Conservation (phyloP, 805 yeast species). For the Clavispora fructus region DNA sequence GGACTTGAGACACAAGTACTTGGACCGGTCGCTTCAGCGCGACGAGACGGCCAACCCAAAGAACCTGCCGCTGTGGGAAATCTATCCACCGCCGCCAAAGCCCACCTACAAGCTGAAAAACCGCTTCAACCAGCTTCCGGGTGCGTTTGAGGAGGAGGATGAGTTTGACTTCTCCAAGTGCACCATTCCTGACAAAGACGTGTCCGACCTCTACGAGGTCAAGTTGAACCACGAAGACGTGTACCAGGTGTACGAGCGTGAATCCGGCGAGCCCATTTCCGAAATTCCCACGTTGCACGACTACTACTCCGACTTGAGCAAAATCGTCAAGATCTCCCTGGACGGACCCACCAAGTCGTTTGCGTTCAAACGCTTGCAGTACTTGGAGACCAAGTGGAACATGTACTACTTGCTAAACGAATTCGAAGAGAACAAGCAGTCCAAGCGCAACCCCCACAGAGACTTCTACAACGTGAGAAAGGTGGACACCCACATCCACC, state of each 20-base stretch:
- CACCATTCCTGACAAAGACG: slow-evolving; percentile 44
- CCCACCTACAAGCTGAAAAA: slow-evolving; percentile 69
- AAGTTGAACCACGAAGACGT: slow-evolving; percentile 59
- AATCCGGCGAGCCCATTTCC: slow-evolving; percentile 35
- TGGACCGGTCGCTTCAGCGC: slow-evolving; percentile 59
- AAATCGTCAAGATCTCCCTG: slow-evolving; percentile 66
- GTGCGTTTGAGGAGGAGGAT: slow-evolving; percentile 31
- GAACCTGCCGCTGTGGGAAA: slow-evolving; percentile 63
- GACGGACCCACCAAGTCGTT: slow-evolving; percentile 97
- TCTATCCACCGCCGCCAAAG: slow-evolving; percentile 91
- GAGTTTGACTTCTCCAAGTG: slow-evolving; percentile 57
- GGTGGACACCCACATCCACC: slow-evolving; percentile 98
- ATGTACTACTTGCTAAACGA: slow-evolving; percentile 83
- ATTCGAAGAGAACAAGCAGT: slow-evolving; percentile 84
- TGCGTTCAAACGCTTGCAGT: slow-evolving; percentile 90
- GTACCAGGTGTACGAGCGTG: slow-evolving; percentile 50
- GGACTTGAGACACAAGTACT: slow-evolving; percentile 71
- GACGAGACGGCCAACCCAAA: slow-evolving; percentile 78
- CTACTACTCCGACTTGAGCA: slow-evolving; percentile 78
- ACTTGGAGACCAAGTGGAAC: slow-evolving; percentile 95
- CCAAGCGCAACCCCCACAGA: slow-evolving; percentile 92
- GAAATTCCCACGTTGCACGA: slow-evolving; percentile 81
- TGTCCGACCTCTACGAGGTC: slow-evolving; percentile 36
- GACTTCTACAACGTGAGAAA: slow-evolving; percentile 95
- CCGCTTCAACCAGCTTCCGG: slow-evolving; percentile 43